A percentile compares a stretch with the other conserved stretches of the same genome.
Conservation (phyloP, 225 moss, liverwort and hornwort species). For the Bryoerythrophyllum caledonicum region DNA sequence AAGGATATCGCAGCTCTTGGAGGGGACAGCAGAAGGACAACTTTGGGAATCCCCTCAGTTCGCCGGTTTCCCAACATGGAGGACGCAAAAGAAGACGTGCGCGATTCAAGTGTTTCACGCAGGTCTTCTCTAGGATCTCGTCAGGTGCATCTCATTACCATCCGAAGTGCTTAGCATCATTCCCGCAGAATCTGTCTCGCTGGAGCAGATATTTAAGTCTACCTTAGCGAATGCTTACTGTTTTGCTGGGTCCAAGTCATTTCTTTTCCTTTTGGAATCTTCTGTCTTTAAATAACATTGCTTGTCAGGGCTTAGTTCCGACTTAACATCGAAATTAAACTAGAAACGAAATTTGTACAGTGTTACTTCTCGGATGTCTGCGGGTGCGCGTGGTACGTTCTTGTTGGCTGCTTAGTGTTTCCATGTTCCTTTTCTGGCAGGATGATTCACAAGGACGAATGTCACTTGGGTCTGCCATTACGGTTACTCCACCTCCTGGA, state of each 20-base stretch:
- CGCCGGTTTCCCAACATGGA: conserved; percentile 81
- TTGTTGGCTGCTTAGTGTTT: conserved; percentile 1
- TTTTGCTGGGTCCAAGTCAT: background rate
- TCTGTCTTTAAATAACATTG: background rate
- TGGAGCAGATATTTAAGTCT: background rate
- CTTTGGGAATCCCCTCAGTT: conserved; percentile 44
- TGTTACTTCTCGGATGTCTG: background rate
- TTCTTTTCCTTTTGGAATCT: background rate
- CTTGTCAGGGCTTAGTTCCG: background rate
- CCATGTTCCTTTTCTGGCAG: conserved; percentile 42
- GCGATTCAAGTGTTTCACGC: conserved; percentile 57
- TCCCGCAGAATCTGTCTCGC: background rate
- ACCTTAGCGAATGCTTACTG: background rate
- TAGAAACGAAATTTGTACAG: conserved; percentile 6
- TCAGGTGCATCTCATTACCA: conserved; percentile 54
- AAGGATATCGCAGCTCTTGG: conserved; percentile 59
- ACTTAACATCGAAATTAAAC: background rate
- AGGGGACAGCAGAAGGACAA: conserved; percentile 40
- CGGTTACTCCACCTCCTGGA: conserved; percentile 61
- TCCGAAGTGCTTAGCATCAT: conserved; percentile 1
- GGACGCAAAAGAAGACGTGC: conserved; percentile 67
- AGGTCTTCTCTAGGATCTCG: conserved; percentile 59
- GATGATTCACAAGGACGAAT: conserved; percentile 70
- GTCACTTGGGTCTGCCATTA: conserved; percentile 42
- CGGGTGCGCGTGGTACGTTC: background rate